A percentile compares a stretch with the other conserved stretches of the same genome.
Conservation (phyloP, 768 basidiomycete genomes). For the Lentinus brumalis region DNA sequence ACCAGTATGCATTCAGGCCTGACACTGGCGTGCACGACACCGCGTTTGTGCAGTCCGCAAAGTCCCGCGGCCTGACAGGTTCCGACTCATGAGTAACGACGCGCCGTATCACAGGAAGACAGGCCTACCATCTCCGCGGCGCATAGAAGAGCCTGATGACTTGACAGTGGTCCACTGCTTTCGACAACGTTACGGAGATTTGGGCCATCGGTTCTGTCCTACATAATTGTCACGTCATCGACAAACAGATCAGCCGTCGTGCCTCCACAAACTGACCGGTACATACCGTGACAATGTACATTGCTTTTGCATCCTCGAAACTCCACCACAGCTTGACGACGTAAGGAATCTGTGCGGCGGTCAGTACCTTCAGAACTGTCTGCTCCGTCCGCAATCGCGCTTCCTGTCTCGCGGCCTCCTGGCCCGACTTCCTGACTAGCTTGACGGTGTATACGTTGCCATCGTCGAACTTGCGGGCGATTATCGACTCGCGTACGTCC, state of each 20-base stretch:
- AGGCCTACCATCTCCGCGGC: constrained; percentile 51
- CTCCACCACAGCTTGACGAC: constrained; percentile 41
- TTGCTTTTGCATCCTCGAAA: constrained; percentile 41
- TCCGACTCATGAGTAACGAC: not conserved
- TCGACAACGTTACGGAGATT: constrained; percentile 4
- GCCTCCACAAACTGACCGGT: constrained; percentile 33
- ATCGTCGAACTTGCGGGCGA: constrained; percentile 15
- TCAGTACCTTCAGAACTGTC: constrained; percentile 38
- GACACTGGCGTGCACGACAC: constrained; percentile 50
- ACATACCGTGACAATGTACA: constrained; percentile 45
- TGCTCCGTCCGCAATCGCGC: constrained; percentile 30
- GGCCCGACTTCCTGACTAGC: constrained; percentile 12
- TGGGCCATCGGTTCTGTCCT: constrained; percentile 11
- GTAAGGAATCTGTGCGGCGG: constrained; percentile 39
- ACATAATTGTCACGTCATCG: no score
- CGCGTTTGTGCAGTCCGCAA: constrained; percentile 43
- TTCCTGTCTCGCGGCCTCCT: not conserved
- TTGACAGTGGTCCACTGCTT: constrained; percentile 35
- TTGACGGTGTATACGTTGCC: constrained; percentile 17
- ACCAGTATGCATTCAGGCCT: constrained; percentile 48
- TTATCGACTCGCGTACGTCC: constrained; percentile 2
- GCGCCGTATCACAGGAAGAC: not conserved
- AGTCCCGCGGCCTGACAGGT: constrained; percentile 41
- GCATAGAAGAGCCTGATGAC: constrained; percentile 43
- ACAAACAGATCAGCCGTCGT: constrained; percentile 25